A percentile compares a stretch with the other conserved stretches of the same genome.
phyloP scores from a whole-genome alignment of 768 basidiomycete genomes.

The Leucosporidium creatinivorum region DNA sequence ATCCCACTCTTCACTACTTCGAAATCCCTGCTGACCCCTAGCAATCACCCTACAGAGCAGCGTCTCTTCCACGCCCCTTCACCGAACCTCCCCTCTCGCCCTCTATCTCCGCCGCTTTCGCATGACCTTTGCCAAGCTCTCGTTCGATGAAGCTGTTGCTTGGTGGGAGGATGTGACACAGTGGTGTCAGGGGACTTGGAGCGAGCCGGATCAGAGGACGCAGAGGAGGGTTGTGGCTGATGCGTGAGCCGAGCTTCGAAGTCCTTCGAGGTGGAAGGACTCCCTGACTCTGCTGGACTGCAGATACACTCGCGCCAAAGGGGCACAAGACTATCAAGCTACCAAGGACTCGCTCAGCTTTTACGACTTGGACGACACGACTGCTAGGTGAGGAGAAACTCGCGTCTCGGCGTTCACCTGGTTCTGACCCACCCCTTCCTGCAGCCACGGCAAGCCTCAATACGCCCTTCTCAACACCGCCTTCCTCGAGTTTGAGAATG shows the following conservation, averaged over 20 bases:
- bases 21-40: too few species aligned
- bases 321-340: background rate
- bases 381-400: background rate
- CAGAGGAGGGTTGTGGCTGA: background rate
- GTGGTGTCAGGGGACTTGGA: constrained; percentile 5
- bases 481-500: constrained; percentile 15
- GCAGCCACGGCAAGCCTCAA: background rate
- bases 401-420: background rate
- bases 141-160: background rate
- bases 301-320: background rate
- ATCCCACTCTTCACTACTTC: too few species aligned
- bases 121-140: background rate
- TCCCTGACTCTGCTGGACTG: background rate
- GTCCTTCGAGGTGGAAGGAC: background rate
- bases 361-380: background rate
- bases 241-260: background rate
- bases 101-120: constrained; percentile 12
- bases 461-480: constrained; percentile 17
- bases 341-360: background rate
- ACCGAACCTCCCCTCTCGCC: constrained; percentile 21
- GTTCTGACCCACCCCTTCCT: background rate
- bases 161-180: constrained; percentile 8
- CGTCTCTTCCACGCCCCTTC: background rate
- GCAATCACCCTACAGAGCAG: background rate
- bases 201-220: background rate